Conservation (phyloP, 805 yeast genomes). For the Ogataea nitratoaversa region DNA sequence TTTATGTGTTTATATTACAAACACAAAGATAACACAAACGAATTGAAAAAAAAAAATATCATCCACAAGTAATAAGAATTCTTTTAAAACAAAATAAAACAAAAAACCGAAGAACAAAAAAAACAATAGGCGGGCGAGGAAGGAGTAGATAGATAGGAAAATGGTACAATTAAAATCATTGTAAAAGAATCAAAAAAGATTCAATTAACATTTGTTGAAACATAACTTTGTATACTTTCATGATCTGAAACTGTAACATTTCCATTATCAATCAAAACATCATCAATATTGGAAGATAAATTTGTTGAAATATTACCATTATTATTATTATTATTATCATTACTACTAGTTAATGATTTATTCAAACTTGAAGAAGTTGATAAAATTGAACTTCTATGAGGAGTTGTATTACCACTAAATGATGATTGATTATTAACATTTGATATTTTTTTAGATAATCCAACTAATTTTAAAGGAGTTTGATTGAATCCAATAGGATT, state of each 20-base stretch:
- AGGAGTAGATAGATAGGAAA: no score
- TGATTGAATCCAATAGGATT: background rate
- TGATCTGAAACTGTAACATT: conserved; percentile 11
- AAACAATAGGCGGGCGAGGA: no score
- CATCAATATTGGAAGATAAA: conserved; percentile 13
- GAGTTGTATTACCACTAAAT: background rate
- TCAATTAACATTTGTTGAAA: conserved; percentile 29
- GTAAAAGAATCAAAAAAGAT: background rate
- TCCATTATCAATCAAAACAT: conserved; percentile 12
- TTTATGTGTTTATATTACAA: no score
- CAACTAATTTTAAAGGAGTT: conserved; percentile 18
- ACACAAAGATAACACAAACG: no score
- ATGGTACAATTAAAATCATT: no score
- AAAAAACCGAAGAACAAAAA: no score
- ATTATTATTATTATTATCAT: background rate
- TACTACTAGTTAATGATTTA: background rate
- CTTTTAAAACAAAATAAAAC: no score
- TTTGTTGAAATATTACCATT: no score
- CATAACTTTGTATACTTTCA: conserved; percentile 25
- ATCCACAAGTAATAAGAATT: no score
- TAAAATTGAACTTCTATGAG: background rate
- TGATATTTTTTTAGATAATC: conserved; percentile 21
- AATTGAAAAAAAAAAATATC: no score
- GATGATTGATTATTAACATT: conserved; percentile 6
- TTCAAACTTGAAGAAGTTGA: background rate